Base-by-base conservation (phyloP, 495 filamentous ascomycete species). In the Hypoxylon trugodes region DNA sequence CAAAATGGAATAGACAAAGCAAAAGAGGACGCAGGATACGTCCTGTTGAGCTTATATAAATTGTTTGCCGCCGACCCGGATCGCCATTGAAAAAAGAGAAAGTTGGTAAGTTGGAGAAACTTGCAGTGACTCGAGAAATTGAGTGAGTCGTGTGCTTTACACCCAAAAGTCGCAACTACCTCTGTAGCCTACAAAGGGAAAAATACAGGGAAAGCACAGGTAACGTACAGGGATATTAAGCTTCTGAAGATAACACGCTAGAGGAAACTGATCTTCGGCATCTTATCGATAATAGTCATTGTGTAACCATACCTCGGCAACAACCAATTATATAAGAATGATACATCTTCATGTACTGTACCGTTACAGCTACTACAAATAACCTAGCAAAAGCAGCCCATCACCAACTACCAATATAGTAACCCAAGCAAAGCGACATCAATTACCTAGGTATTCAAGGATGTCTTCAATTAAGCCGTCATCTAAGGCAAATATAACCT, bases 101-200 rank as follows among this genome's bases (percentile, higher is more conserved):
- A 47, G 12, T 21, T 26, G n/a, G 18, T 25, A 13, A 28, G 38
- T 42, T 33, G 35, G 35, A 37, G 21, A 43, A 30, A 35, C 26
- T 52, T 52, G 35, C 25, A 48, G 43, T 13, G 26, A 22, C 18
- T 12, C 13, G 48, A 6, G n/a, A 49, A 60, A 45, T 46, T 57
- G 46, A 61, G 57, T 57, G 46, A 61, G 57, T 61, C 51, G 63
- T 61, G 63, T 67, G 58, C 64, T 67, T 61, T 53, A 33, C 38
- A 26, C 16, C 57, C 25, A 33, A 38, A 53, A 57, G 52, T 61
- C 64, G 53, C 52, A 58, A 53, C 24, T 28, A 24, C 37, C 18
- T 16, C 26, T 40, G 19, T 16, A 40, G n/a, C n/a, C n/a, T 16
- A 13, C 43, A 47, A 41, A 16, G 22, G 33, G 36, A 16, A 35